phyloP scores from a whole-genome alignment of 208 protist species.

The Crithidia thermophila region DNA sequence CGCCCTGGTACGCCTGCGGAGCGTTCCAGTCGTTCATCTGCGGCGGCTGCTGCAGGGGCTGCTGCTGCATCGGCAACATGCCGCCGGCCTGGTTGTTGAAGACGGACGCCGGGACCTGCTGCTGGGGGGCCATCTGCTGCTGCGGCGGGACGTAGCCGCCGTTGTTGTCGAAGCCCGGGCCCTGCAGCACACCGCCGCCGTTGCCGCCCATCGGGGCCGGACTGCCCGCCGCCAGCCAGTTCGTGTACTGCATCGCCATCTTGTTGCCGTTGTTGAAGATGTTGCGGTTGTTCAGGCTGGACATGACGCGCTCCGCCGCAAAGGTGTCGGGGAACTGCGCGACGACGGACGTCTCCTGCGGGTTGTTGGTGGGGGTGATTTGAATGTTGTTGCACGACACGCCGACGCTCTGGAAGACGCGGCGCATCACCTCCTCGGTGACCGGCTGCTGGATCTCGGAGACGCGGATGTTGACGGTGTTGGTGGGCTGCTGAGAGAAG shows the following conservation, averaged over 20 bases:
- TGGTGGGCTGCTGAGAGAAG: slow-evolving; percentile 37
- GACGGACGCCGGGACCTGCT: slow-evolving; percentile 11
- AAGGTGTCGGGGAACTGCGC: slow-evolving; percentile 72
- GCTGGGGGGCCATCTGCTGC: slow-evolving; percentile 24
- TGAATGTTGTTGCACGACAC: slow-evolving; percentile 57
- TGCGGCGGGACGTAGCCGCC: slow-evolving; percentile 14
- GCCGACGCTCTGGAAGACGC: slow-evolving; percentile 84
- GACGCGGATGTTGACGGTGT: slow-evolving; percentile 80
- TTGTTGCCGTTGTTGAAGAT: slow-evolving; percentile 92
- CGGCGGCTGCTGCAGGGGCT: too few species aligned
- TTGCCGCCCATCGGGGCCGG: slow-evolving; percentile 19
- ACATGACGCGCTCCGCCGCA: slow-evolving; percentile 67
- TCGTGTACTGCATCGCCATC: slow-evolving; percentile 79
- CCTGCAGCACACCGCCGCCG: slow-evolving; percentile 27
- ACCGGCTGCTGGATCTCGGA: slow-evolving; percentile 80
- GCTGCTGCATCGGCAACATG: slow-evolving; percentile 34
- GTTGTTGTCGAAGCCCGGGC: slow-evolving; percentile 16
- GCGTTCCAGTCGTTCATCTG: slow-evolving; percentile 29
- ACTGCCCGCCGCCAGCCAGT: slow-evolving; percentile 33
- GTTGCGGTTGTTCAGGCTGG: slow-evolving; percentile 78
- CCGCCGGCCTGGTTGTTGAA: slow-evolving; percentile 26
- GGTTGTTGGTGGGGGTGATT: slow-evolving; percentile 57
- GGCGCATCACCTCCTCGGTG: slow-evolving; percentile 85
- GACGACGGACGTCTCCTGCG: slow-evolving; percentile 69
- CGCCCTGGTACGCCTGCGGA: slow-evolving; percentile 22